Conservation (phyloP, 1,284 basidiomycete species). For the Apiotrichum mycotoxinovorans region DNA sequence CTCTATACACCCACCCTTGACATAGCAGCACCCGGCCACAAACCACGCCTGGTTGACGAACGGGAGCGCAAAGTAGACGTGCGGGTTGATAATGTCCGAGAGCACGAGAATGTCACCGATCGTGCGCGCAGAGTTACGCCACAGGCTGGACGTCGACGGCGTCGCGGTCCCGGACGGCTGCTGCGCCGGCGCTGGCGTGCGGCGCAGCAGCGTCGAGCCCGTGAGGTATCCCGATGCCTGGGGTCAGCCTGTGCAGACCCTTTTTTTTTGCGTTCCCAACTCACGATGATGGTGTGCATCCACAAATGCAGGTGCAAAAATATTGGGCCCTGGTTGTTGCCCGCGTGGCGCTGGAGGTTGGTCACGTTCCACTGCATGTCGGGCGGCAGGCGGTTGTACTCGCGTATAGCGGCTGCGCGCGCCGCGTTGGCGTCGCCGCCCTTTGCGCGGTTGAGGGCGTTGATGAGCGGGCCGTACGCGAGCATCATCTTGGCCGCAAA, state of each 20-base stretch:
- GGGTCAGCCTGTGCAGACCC: background rate
- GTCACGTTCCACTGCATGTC: constrained; percentile 33
- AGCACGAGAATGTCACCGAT: constrained; percentile 37
- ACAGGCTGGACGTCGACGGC: constrained; percentile 14
- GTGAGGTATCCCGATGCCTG: constrained; percentile 20
- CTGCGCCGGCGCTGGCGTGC: background rate
- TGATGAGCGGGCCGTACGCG: constrained; percentile 28
- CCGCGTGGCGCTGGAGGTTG: constrained; percentile 29
- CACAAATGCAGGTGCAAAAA: constrained; percentile 34
- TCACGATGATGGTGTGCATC: constrained; percentile 32
- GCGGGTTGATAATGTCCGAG: constrained; percentile 29
- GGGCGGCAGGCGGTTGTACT: constrained; percentile 26
- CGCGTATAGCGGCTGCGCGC: constrained; percentile 14
- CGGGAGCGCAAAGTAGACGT: constrained; percentile 28
- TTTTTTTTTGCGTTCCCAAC: background rate
- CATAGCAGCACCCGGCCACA: constrained; percentile 33
- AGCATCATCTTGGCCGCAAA: constrained; percentile 30
- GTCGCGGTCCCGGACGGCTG: background rate
- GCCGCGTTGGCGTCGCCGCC: background rate
- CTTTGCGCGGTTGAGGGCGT: constrained; percentile 23
- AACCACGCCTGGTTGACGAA: constrained; percentile 35
- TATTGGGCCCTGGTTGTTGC: constrained; percentile 19
- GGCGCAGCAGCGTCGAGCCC: constrained; percentile 7
- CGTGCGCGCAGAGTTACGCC: constrained; percentile 31
- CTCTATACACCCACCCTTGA: constrained; percentile 23